These are phyloP conservation scores for Aspergillus neoniger DNA, from an alignment of 2,329 filamentous ascomycete species.

Conservation along the genomic window DNA sequence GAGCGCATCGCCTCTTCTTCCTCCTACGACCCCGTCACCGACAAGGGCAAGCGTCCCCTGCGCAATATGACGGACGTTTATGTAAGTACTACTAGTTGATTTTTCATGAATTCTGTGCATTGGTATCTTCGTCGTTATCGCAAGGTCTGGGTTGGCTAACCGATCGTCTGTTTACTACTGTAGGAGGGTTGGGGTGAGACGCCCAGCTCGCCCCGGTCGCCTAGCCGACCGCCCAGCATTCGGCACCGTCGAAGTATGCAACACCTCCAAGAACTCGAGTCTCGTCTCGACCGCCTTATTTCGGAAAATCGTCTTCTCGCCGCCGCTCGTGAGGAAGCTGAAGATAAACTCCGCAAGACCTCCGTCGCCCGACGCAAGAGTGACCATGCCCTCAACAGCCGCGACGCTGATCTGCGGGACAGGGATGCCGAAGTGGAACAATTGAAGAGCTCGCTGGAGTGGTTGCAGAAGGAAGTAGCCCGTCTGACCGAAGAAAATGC, in stretches of 20 bases:
- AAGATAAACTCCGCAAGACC: conserved; percentile 62
- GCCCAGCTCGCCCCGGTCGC: conserved; percentile 80
- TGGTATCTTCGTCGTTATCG: neutral
- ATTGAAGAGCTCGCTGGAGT: conserved; percentile 75
- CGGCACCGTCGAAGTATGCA: conserved; percentile 98
- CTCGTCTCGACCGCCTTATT: conserved; percentile 77
- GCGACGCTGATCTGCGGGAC: conserved; percentile 71
- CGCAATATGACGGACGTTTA: conserved; percentile 91
- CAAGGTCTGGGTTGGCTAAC: neutral
- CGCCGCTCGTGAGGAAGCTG: conserved; percentile 70
- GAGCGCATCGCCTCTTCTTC: conserved; percentile 52
- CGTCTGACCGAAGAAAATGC: conserved; percentile 82
- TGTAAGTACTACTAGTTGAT: conserved; percentile 61
- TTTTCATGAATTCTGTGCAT: too few relatives aligned
- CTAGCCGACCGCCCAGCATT: conserved; percentile 91
- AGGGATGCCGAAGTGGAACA: conserved; percentile 84
- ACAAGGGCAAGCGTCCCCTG: conserved; percentile 81
- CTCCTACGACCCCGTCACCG: conserved; percentile 73
- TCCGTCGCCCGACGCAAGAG: conserved; percentile 58
- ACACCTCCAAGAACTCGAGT: conserved; percentile 82
- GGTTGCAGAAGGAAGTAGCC: conserved; percentile 77
- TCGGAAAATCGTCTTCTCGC: conserved; percentile 80
- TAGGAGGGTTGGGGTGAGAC: conserved; percentile 95
- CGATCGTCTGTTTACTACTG: conserved; percentile 23
- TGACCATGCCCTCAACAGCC: conserved; percentile 61